Evolutionary conservation across 495 filamentous ascomycete species (phyloP).

Genomic region (Penicillium silybi): DNA sequence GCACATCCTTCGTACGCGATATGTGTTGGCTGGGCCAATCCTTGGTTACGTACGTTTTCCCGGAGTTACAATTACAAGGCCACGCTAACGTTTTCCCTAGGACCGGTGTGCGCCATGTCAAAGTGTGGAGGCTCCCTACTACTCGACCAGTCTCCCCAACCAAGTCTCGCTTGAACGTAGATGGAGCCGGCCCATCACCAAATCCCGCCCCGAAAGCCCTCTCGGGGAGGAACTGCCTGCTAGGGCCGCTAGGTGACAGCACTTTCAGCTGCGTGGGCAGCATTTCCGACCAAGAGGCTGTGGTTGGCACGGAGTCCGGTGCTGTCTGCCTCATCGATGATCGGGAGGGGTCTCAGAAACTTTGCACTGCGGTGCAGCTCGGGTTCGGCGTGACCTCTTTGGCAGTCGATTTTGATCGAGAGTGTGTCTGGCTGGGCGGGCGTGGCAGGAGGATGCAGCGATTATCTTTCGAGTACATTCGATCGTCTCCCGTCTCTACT

Average conservation of each 20-base stretch:
- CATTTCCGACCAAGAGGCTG: slow-evolving; percentile 57
- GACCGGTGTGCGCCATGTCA: slow-evolving; percentile 85
- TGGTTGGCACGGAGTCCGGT: slow-evolving; percentile 47
- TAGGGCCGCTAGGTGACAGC: slow-evolving; percentile 63
- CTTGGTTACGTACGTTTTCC: slow-evolving; percentile 52
- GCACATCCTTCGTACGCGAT: slow-evolving; percentile 73
- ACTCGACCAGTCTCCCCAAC: slow-evolving; percentile 40
- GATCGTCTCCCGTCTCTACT: slow-evolving; percentile 14
- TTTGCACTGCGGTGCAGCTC: slow-evolving; percentile 40
- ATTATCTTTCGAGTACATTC: slow-evolving; percentile 36
- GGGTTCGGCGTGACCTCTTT: slow-evolving; percentile 46
- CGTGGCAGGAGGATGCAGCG: slow-evolving; percentile 39
- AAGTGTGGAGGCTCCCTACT: slow-evolving; percentile 85
- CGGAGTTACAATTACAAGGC: background rate
- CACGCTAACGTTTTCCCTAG: slow-evolving; percentile 33
- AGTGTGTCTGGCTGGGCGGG: slow-evolving; percentile 55
- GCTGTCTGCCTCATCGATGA: slow-evolving; percentile 66
- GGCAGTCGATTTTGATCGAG: slow-evolving; percentile 49
- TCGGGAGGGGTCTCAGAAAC: slow-evolving; percentile 60
- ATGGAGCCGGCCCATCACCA: slow-evolving; percentile 33
- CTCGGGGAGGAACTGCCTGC: slow-evolving; percentile 55
- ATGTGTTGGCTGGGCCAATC: slow-evolving; percentile 84
- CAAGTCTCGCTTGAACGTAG: slow-evolving; percentile 44
- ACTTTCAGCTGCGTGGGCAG: slow-evolving; percentile 77
- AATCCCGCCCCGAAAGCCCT: slow-evolving; percentile 53